Evolutionary conservation across 345 rosid genomes (phyloP).

Genomic region (Eucalyptus pauciflora): DNA sequence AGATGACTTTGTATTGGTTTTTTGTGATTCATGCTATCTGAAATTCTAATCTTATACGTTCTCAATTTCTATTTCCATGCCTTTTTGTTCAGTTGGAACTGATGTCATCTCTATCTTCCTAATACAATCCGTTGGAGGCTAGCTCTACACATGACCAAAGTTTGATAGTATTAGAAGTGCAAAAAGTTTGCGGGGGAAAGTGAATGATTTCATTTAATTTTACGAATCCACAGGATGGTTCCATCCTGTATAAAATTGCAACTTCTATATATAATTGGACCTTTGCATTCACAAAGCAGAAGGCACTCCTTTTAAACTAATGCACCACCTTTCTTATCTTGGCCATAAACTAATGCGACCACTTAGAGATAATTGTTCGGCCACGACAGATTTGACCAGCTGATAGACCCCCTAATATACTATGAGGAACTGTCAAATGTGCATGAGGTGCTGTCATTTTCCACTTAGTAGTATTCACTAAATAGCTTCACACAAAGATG

Average conservation of each 20-base stretch:
- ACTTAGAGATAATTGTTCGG: neutral
- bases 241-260: neutral
- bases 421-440: neutral
- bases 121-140: neutral
- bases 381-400: neutral
- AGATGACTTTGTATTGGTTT: too few species aligned
- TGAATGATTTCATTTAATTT: neutral
- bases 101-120: neutral
- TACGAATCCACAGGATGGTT: neutral
- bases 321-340: neutral
- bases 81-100: neutral
- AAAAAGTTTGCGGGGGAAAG: neutral
- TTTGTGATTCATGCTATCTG: neutral
- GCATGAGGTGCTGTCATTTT: neutral
- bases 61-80: neutral
- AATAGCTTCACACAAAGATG: neutral
- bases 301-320: neutral
- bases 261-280: neutral
- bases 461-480: neutral
- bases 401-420: too few species aligned
- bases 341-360: neutral
- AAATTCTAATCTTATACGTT: neutral
- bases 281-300: neutral
- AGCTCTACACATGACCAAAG: neutral
- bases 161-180: neutral